phyloP scores from a whole-genome alignment of 2,329 filamentous ascomycete species.

The Epichloe typhina region DNA sequence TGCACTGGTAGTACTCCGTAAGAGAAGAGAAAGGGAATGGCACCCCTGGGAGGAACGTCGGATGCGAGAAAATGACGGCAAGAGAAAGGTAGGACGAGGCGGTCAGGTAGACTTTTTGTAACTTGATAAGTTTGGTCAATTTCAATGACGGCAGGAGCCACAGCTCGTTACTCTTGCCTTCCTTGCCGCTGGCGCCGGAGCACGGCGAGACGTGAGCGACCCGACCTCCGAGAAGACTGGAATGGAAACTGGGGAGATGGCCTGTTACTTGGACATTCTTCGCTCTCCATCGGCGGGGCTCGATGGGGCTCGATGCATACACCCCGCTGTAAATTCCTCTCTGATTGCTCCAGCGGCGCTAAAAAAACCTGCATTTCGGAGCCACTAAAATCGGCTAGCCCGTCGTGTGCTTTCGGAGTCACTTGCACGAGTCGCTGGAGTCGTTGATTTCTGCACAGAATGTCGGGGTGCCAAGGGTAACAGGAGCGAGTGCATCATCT shows the following conservation, averaged over 20 bases:
- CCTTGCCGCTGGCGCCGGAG: background rate
- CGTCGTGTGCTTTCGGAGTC: background rate
- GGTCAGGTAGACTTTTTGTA: slow-evolving; percentile 1
- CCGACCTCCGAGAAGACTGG: no score
- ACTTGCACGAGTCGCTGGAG: no score
- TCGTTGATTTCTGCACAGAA: no score
- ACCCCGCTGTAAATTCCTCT: no score
- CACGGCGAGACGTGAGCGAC: background rate
- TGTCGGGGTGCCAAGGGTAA: no score
- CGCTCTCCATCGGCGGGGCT: background rate
- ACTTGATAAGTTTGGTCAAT: no score
- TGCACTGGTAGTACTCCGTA: background rate
- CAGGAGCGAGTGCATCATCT: no score
- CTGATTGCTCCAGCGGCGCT: no score
- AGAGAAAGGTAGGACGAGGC: background rate
- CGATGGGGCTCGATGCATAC: background rate
- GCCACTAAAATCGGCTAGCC: background rate
- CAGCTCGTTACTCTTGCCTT: background rate
- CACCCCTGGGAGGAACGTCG: background rate
- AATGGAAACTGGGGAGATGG: background rate
- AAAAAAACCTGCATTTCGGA: background rate
- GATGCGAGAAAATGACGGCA: background rate
- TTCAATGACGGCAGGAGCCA: no score
- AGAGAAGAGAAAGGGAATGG: background rate
- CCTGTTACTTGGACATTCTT: background rate